phyloP scores from a whole-genome alignment of 2,329 filamentous ascomycete species.

The Aspergillus amoenus region DNA sequence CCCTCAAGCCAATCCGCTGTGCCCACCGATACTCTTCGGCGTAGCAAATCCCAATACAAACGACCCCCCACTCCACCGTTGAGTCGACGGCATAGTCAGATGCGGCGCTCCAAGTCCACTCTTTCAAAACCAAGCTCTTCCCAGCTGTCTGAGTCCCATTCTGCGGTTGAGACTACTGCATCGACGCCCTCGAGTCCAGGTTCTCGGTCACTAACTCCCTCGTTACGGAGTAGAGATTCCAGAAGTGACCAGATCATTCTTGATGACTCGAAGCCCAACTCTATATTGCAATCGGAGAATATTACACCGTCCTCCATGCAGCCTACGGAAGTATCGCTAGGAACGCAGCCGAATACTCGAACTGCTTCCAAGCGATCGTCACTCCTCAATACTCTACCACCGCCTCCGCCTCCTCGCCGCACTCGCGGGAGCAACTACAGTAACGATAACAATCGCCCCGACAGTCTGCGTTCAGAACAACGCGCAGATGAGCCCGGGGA shows the following conservation, averaged over 20 bases:
- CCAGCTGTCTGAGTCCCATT: conserved; percentile 41
- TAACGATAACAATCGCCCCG: conserved; percentile 25
- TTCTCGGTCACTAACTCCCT: conserved; percentile 22
- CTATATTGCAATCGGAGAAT: conserved; percentile 5
- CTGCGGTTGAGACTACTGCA: conserved; percentile 45
- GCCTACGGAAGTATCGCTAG: background rate
- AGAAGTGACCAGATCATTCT: conserved; percentile 7
- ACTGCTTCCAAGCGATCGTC: conserved; percentile 31
- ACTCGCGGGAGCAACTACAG: conserved; percentile 44
- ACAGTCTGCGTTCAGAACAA: conserved; percentile 19
- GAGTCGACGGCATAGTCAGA: conserved; percentile 49
- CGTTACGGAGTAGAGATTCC: conserved; percentile 18
- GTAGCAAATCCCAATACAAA: conserved; percentile 37
- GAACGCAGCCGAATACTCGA: conserved; percentile 19
- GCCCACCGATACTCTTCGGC: conserved; percentile 26
- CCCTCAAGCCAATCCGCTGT: conserved; percentile 16
- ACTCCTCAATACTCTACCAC: conserved; percentile 32
- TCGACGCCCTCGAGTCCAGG: conserved; percentile 30
- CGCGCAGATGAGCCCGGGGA: conserved; percentile 4
- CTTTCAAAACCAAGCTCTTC: conserved; percentile 32
- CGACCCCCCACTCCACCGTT: conserved; percentile 51
- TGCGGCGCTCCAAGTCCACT: conserved; percentile 37
- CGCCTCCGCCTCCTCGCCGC: conserved; percentile 50
- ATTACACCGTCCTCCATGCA: conserved; percentile 5
- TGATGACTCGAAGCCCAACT: conserved; percentile 15